Conservation (phyloP, 257 asterid species). For the Nicotiana paniculata region DNA sequence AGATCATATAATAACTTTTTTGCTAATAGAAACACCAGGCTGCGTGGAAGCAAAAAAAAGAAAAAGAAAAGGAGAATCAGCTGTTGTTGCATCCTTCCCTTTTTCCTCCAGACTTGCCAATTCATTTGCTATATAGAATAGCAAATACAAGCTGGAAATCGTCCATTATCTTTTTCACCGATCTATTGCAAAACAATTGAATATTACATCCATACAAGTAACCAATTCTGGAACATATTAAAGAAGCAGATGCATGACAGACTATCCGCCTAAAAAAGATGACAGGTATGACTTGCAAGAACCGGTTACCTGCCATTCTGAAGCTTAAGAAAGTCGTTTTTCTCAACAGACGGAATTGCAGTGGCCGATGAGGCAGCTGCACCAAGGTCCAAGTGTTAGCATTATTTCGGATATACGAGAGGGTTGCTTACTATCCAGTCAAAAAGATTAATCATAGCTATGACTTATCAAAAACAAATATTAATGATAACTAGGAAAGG, state of each 20-base stretch:
- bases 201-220: neutral
- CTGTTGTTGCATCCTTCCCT: neutral
- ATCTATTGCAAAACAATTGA: neutral
- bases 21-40: neutral
- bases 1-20: neutral
- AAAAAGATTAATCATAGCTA: neutral
- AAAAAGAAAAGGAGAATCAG: too few species aligned
- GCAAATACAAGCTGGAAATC: neutral
- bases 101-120: neutral
- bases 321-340: conserved; percentile 79
- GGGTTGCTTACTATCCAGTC: neutral
- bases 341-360: conserved; percentile 46
- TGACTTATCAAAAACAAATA: neutral
- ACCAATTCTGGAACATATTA: neutral
- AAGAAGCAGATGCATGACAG: neutral
- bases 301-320: conserved; percentile 87
- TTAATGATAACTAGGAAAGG: neutral
- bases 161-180: neutral
- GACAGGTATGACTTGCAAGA: neutral
- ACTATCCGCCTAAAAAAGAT: neutral
- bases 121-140: neutral
- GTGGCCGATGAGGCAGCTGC: conserved; percentile 69
- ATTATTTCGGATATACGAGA: neutral
- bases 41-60: neutral
- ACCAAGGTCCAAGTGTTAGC: conserved; percentile 26